These are phyloP conservation scores for Linanthus parryae DNA, from an alignment of 148 eudicot species.

Conservation along the genomic window DNA sequence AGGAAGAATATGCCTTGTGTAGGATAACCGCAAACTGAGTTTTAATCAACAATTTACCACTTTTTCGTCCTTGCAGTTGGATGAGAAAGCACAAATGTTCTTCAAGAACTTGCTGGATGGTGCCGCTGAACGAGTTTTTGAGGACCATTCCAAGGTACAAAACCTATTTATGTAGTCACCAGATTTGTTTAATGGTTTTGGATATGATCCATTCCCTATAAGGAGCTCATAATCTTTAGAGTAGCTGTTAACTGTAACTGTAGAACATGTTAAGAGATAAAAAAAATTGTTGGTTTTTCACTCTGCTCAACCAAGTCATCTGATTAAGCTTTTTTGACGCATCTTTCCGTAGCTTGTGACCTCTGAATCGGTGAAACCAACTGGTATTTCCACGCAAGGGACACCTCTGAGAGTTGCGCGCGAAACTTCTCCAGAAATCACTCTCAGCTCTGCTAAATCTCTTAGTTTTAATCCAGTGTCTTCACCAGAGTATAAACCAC, in stretches of 20 bases:
- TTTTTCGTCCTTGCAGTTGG: constrained; percentile 17
- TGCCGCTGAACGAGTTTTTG: constrained; percentile 24
- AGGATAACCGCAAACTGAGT: too few species aligned
- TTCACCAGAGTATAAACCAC: constrained; percentile 4
- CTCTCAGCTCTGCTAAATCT: not conserved
- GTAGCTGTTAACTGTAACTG: too few species aligned
- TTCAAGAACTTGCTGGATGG: constrained; percentile 28
- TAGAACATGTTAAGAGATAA: too few species aligned
- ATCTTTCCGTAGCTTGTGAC: constrained; percentile 10
- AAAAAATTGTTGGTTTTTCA: too few species aligned
- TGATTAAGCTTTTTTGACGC: not conserved
- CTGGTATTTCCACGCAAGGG: not conserved
- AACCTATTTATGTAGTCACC: not conserved
- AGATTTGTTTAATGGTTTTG: not conserved
- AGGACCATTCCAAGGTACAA: constrained; percentile 24
- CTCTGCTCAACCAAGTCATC: not conserved
- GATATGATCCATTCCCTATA: too few species aligned
- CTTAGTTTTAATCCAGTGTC: not conserved
- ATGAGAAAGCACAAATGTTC: constrained; percentile 25
- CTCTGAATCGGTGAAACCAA: constrained; percentile 1
- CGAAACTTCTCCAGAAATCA: not conserved
- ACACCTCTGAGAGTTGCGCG: constrained; percentile 4
- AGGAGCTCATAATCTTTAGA: too few species aligned
- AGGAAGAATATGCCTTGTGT: too few species aligned
- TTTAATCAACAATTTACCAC: too few species aligned